Evolutionary conservation across 345 rosid genomes (phyloP).

Genomic region (Sisymbrium irio): DNA sequence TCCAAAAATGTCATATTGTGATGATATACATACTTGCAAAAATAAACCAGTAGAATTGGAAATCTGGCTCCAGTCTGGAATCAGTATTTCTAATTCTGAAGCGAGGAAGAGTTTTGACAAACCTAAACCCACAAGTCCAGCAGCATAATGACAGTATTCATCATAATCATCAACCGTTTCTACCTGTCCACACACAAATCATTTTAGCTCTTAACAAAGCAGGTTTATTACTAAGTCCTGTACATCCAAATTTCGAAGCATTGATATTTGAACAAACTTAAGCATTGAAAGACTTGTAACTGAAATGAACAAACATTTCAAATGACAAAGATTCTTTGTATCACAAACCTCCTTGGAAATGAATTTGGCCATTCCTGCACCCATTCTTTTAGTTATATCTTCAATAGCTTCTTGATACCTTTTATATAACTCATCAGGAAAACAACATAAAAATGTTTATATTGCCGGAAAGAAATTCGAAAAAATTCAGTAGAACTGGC

Average conservation of each 20-base stretch:
- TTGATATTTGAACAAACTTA: background rate
- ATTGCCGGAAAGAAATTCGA: background rate
- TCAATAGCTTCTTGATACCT: conserved; percentile 83
- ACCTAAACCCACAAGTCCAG: conserved; percentile 93
- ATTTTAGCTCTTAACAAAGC: background rate
- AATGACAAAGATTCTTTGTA: background rate
- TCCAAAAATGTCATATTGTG: background rate
- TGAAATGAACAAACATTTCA: background rate
- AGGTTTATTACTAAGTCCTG: background rate
- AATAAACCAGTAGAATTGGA: conserved; percentile 90
- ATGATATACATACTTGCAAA: conserved; percentile 57
- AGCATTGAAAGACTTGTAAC: background rate
- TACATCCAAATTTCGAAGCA: background rate
- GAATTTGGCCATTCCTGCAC: conserved; percentile 94
- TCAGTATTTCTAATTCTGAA: conserved; percentile 60
- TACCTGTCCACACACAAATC: conserved; percentile 45
- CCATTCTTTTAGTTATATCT: conserved; percentile 73
- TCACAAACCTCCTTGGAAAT: conserved; percentile 74
- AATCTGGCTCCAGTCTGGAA: conserved; percentile 45
- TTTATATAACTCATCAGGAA: background rate
- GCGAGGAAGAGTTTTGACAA: conserved; percentile 80
- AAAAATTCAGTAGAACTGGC: background rate
- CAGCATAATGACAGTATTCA: conserved; percentile 92
- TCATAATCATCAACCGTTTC: conserved; percentile 83
- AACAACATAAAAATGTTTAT: background rate